Evolutionary conservation across 805 yeast genomes (phyloP), one percentile per base, ranked within the genome.

Genomic region (Metschnikowia baotianmanensis): DNA sequence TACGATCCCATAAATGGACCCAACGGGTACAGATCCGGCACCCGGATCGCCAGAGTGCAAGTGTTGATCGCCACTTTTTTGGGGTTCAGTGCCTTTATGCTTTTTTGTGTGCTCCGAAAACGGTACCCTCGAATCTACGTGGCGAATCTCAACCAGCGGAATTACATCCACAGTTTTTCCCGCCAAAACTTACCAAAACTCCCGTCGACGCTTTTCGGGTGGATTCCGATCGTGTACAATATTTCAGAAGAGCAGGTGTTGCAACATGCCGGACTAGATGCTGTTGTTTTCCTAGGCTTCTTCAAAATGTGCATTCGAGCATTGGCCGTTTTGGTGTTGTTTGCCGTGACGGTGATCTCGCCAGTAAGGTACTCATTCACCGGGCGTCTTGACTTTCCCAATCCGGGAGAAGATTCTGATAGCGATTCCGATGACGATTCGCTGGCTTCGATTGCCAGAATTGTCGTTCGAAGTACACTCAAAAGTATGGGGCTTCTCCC

Each of bases 231-330:
- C 0, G 65, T 91, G 11, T 77, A 76, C 56, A 61, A 62, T 10
- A 80, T 90, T 15, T 69, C 74, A 19, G 98, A 91, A 51, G 71
- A 76, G 12, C 89, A 88, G 43, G 76, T 93, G 2, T 71, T 91
- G 36, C 91, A 88, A 46, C 83, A 82, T 55, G 96, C 97, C 2
- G 99, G 99, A 0, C 64, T 91, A 31, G 99, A 91, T 65, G 97
- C 97, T 0, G 89, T 77, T 63, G 98, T 93, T 34, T 91, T 86
- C 56, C 64, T 91, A 23, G 89, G 89, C 3, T 90, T 91, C 59
- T 93, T 93, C 74, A 83, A 86, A 46, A 86, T 89, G 86, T 77
- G 93, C 46, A 86, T 90, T 35, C 78, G 79, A 57, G 67, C 86
- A 7, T 62, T 91, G 18, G 62, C 77, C 2, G 63, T 77, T 1